phyloP scores from a whole-genome alignment of 805 yeast species.

The Metschnikowia amazonensis region DNA sequence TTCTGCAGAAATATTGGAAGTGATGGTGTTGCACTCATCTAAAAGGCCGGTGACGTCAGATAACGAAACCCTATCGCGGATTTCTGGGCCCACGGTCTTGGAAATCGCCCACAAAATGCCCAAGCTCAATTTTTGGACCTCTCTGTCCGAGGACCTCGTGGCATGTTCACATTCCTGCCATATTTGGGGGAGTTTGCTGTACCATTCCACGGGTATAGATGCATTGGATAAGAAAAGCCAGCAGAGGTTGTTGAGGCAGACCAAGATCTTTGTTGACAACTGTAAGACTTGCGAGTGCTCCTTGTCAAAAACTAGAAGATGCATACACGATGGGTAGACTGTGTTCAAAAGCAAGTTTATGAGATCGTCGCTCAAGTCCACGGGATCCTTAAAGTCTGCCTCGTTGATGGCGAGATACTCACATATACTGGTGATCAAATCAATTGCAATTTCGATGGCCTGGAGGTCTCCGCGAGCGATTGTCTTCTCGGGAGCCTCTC shows the following conservation, averaged over 20 bases:
- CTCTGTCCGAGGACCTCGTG: constrained; percentile 16
- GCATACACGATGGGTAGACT: constrained; percentile 31
- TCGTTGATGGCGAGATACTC: constrained; percentile 48
- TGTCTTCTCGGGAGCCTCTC: constrained; percentile 35
- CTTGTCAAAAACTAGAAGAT: constrained; percentile 37
- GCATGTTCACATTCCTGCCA: constrained; percentile 27
- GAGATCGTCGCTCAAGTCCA: constrained; percentile 20
- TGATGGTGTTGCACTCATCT: constrained; percentile 18
- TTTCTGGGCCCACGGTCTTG: constrained; percentile 35
- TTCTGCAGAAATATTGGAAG: constrained; percentile 15
- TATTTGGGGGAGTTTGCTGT: constrained; percentile 20
- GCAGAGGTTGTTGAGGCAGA: constrained; percentile 66
- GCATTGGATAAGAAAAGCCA: constrained; percentile 49
- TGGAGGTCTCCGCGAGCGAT: constrained; percentile 52
- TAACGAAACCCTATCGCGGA: constrained; percentile 22
- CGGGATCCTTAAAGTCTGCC: constrained; percentile 20
- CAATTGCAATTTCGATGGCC: constrained; percentile 67
- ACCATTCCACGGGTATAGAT: constrained; percentile 40
- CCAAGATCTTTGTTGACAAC: constrained; percentile 53
- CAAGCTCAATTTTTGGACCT: constrained; percentile 30
- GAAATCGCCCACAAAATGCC: constrained; percentile 37
- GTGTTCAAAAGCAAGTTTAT: constrained; percentile 19
- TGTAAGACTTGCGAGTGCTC: constrained; percentile 24
- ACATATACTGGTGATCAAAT: constrained; percentile 68
- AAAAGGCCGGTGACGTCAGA: constrained; percentile 28